A percentile compares a stretch with the other conserved stretches of the same genome.
These are phyloP conservation scores for Skeletonema menzelii DNA, from an alignment of 108 stramenopile species.

Conservation along the genomic window DNA sequence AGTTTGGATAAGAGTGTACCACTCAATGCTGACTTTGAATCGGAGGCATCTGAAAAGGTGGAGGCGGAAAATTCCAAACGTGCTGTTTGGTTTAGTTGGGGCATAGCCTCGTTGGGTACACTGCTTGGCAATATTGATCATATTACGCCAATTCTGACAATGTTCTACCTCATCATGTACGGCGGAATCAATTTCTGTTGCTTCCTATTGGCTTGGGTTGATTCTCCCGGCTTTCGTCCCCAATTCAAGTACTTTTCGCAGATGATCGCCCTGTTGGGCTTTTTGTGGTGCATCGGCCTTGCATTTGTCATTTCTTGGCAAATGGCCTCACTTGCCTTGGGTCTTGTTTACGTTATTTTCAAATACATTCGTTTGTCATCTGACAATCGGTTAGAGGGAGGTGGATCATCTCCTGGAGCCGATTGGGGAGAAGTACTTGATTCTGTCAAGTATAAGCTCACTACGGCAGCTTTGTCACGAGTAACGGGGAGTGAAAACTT, in stretches of 20 bases:
- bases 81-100: slow-evolving; percentile 54
- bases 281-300: slow-evolving; percentile 65
- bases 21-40: neutral
- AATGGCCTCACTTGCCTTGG: neutral
- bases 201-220: slow-evolving; percentile 60
- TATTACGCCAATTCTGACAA: slow-evolving; percentile 76
- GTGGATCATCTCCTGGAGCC: neutral
- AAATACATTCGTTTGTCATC: neutral
- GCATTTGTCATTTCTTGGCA: slow-evolving; percentile 20
- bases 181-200: slow-evolving; percentile 73
- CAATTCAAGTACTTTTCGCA: slow-evolving; percentile 74
- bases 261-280: slow-evolving; percentile 61
- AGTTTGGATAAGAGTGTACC: neutral
- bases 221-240: slow-evolving; percentile 83
- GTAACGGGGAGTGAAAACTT: slow-evolving; percentile 23
- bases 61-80: neutral
- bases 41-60: neutral
- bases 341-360: neutral
- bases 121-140: slow-evolving; percentile 75
- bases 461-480: neutral
- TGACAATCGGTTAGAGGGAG: neutral
- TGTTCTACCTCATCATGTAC: slow-evolving; percentile 83
- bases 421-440: neutral
- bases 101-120: slow-evolving; percentile 38
- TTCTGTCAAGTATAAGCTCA: neutral